Evolutionary conservation across 805 yeast genomes (phyloP).

Genomic region (Lachancea nothofagi): DNA sequence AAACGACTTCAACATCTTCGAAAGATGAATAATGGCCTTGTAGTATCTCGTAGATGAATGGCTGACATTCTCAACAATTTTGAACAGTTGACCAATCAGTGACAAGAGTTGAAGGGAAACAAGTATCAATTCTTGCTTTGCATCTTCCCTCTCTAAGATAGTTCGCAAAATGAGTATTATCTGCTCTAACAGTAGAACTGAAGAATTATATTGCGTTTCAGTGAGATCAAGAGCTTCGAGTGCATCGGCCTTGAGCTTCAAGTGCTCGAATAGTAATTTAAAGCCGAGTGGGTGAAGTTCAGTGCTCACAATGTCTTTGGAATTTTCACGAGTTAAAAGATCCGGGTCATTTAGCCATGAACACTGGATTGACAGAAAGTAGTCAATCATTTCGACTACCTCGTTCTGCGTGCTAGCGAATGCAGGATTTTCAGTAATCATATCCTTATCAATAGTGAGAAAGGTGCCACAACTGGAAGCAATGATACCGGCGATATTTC

Average conservation of each 20-base stretch:
- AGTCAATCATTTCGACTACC: constrained; percentile 37
- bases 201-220: constrained; percentile 21
- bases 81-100: constrained; percentile 31
- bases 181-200: constrained; percentile 43
- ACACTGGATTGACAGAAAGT: constrained; percentile 48
- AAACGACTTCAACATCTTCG: constrained; percentile 32
- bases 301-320: constrained; percentile 62
- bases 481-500: constrained; percentile 67
- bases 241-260: constrained; percentile 36
- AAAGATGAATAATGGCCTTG: constrained; percentile 32
- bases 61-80: constrained; percentile 24
- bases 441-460: constrained; percentile 29
- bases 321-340: constrained; percentile 57
- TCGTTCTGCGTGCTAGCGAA: constrained; percentile 25
- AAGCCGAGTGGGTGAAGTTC: constrained; percentile 59
- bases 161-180: constrained; percentile 42
- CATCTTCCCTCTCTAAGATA: constrained; percentile 32
- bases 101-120: constrained; percentile 33
- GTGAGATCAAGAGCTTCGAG: constrained; percentile 26
- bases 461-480: constrained; percentile 68
- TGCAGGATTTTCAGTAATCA: constrained; percentile 9
- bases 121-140: constrained; percentile 27
- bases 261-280: constrained; percentile 42
- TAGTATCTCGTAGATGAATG: constrained; percentile 24
- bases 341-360: constrained; percentile 44